Base-by-base conservation (phyloP, 2,329 filamentous ascomycete species). In the Bisporella sp. region DNA sequence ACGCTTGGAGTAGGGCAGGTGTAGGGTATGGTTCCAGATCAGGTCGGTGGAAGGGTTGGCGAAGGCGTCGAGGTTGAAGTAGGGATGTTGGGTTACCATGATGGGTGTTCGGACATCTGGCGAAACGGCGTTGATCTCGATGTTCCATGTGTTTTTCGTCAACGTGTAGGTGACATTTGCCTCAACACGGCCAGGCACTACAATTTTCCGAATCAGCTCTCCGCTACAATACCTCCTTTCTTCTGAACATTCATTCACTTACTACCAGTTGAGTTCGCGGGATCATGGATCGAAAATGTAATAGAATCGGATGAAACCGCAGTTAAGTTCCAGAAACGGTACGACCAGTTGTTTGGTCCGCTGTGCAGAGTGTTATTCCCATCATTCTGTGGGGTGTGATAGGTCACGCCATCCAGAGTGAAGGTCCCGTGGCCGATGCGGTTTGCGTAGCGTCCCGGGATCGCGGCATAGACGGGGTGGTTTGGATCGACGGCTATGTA, bases 61-160 rank as follows among this genome's bases (percentile, higher is more conserved):
- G 61, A 83, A 91, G 32, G 82, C 86, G 61, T 90, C 86, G 43
- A 91, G 72, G 66, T 90, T 90, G 87, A 86, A 90, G 73, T 90
- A 90, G 35, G 35, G 35, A n/a, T 37, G 35, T 9, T 8, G 8
- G n/a, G 35, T 37, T 9, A n/a, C 35, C 35, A n/a, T 37, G 8
- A 37, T 9, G 8, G 35, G 77, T 5, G 74, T 76, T 69, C 80
- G 84, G 60, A 88, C 74, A 62, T 84, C 75, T 84, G 85, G 89
- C 44, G 79, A 77, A 61, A 75, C 71, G 21, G 79, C 77, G 2
- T 71, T 73, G 48, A 90, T 66, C 0, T 82, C 8, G 35, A 37
- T 37, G n/a, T 37, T 8, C n/a, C 35, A 37, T 9, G 8, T 9
- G 8, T 37, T 37, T 4, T 37, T 37, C 8, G 35, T 37, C 8